Conservation (phyloP, 768 basidiomycete species). For the Crucibulum laeve region DNA sequence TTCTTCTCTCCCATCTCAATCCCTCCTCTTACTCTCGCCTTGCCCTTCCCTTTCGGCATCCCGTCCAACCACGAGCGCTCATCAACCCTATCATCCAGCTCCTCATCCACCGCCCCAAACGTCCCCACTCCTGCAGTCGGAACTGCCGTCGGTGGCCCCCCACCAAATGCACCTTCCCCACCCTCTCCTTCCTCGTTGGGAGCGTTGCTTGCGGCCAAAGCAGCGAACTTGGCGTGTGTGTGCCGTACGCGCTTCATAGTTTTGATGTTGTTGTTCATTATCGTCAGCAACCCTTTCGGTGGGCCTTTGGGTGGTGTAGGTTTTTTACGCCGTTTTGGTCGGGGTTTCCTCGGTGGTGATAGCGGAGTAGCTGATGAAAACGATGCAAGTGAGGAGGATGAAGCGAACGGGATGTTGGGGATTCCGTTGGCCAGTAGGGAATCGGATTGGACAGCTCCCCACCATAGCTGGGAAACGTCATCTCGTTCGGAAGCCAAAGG, state of each 20-base stretch:
- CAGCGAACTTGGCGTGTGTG: constrained; percentile 68
- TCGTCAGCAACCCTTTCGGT: constrained; percentile 49
- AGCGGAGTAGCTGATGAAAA: constrained; percentile 3
- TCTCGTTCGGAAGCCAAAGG: constrained; percentile 33
- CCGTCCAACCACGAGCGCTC: constrained; percentile 52
- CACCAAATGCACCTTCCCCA: constrained; percentile 17
- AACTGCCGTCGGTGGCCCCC: too few species aligned
- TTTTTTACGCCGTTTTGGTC: constrained; percentile 29
- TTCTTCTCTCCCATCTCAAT: constrained; percentile 58
- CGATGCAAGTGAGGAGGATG: constrained; percentile 22
- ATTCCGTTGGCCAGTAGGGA: constrained; percentile 60
- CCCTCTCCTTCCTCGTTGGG: constrained; percentile 25
- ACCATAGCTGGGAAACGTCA: constrained; percentile 62
- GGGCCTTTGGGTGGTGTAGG: constrained; percentile 12
- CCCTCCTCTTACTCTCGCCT: constrained; percentile 20
- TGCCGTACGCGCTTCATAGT: constrained; percentile 70
- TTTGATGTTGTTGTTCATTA: constrained; percentile 76
- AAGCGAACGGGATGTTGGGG: constrained; percentile 44
- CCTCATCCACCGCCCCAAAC: constrained; percentile 25
- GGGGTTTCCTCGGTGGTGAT: constrained; percentile 5
- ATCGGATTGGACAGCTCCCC: constrained; percentile 66
- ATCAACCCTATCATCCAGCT: constrained; percentile 46
- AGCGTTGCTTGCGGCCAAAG: constrained; percentile 36
- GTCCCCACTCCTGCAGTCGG: too few species aligned
- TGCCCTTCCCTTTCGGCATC: constrained; percentile 15